Conservation (phyloP, 2,329 filamentous ascomycete genomes). For the Drechslerella coelobrocha region DNA sequence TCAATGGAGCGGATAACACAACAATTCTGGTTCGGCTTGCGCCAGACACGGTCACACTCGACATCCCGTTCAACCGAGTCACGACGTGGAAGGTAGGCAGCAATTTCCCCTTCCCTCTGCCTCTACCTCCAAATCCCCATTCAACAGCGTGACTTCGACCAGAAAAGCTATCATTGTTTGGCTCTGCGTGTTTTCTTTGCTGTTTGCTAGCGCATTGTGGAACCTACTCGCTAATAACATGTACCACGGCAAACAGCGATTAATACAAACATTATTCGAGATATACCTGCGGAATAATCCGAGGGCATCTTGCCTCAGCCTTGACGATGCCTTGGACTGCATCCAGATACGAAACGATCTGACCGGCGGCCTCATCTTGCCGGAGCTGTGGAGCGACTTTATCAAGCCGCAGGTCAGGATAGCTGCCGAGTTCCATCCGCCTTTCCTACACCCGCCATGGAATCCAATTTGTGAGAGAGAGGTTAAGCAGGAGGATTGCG, state of each 20-base stretch:
- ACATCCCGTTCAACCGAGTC: conserved; percentile 49
- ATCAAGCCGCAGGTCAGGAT: conserved; percentile 43
- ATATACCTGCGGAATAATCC: conserved; percentile 42
- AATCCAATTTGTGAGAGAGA: not conserved
- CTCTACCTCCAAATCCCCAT: not conserved
- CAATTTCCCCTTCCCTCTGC: not conserved
- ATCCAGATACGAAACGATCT: conserved; percentile 39
- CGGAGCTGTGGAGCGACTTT: conserved; percentile 43
- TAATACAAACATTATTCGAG: conserved; percentile 46
- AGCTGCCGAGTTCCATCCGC: conserved; percentile 29
- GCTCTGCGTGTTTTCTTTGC: not conserved
- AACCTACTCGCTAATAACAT: conserved; percentile 37
- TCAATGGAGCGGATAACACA: conserved; percentile 32
- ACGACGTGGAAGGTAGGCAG: conserved; percentile 45
- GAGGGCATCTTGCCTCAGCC: conserved; percentile 12
- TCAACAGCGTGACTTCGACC: not conserved
- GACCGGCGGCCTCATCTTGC: conserved; percentile 33
- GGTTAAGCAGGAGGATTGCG: conserved; percentile 29
- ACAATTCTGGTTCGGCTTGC: conserved; percentile 43
- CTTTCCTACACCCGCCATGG: conserved; percentile 31
- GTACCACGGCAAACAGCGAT: conserved; percentile 32
- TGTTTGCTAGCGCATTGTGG: conserved; percentile 38
- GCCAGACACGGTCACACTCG: conserved; percentile 38
- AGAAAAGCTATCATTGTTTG: not conserved
- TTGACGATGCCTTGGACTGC: conserved; percentile 26